Base-by-base conservation (phyloP, 345 rosid genomes). In the Dipteronia dyeriana region DNA sequence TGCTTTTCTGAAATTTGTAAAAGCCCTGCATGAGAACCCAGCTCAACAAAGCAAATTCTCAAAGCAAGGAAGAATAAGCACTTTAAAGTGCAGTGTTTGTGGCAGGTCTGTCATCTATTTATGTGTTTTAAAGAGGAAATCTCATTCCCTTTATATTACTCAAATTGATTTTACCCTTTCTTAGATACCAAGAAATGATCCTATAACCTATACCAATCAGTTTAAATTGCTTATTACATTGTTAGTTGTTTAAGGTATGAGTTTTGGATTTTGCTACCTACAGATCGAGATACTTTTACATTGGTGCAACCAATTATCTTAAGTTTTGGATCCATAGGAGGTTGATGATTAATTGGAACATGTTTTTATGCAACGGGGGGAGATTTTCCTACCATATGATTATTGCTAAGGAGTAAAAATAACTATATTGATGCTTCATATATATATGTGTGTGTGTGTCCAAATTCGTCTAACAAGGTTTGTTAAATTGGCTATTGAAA, bases 81-180 rank as follows among this genome's bases (percentile, higher is more conserved):
- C 53, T 45, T 65, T 86, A 60, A 85, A 79, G 72, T 90, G 93
- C 79, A 67, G 78, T 45, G 74, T 90, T 13, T 88, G 90, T 80
- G 82, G 86, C 86, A 88, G 88, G 91, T 88, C 73, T 68, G 85
- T 80, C 70, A 26, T 71, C 66, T 71, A 63, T 29, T 38, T 20
- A n/a, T 74, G 23, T 80, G 74, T 65, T 82, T 73, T n/a, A 20
- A 67, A 75, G 41, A 23, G 34, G 75, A 69, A 17, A 61, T 22
- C 65, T 41, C 17, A 25, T 22, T 54, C 29, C 70, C 43, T 2
- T 69, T 47, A 5, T 61, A 61, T 63, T 45, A 62, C n/a, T 17
- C 31, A n/a, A 26, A 6, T 41, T 41, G 45, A 41, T 41, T 41
- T 41, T 41, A 8, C 45, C 45, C 45, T 41, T 41, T 66, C 7